phyloP scores from a whole-genome alignment of 2,329 filamentous ascomycete genomes.

The Helotiales sp. region DNA sequence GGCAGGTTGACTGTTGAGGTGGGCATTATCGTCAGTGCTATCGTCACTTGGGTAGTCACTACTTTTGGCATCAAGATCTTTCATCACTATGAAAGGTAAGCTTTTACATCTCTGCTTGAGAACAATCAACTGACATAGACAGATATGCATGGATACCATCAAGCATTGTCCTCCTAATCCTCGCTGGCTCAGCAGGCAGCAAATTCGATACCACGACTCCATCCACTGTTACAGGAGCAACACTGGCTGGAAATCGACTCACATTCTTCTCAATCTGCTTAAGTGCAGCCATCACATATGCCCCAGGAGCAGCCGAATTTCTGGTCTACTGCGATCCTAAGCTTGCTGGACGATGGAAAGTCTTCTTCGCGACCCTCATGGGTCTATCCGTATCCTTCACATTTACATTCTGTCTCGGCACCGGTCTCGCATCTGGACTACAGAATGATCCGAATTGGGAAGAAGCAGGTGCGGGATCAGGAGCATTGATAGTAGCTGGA shows the following conservation, averaged over 20 bases:
- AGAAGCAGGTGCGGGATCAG: slow-evolving; percentile 59
- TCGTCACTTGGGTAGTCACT: slow-evolving; percentile 63
- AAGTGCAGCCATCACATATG: slow-evolving; percentile 63
- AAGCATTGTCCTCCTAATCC: slow-evolving; percentile 57
- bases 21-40: slow-evolving; percentile 64
- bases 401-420: slow-evolving; percentile 60
- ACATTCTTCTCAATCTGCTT: slow-evolving; percentile 72
- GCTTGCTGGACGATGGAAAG: slow-evolving; percentile 43
- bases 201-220: slow-evolving; percentile 55
- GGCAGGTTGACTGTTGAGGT: slow-evolving; percentile 62
- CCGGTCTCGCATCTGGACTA: slow-evolving; percentile 62
- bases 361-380: slow-evolving; percentile 56
- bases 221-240: slow-evolving; percentile 51
- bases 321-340: slow-evolving; percentile 63
- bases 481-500: slow-evolving; percentile 63
- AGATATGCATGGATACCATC: slow-evolving; percentile 66
- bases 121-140: neutral
- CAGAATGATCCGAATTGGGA: slow-evolving; percentile 52
- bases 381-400: slow-evolving; percentile 59
- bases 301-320: slow-evolving; percentile 63
- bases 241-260: slow-evolving; percentile 56
- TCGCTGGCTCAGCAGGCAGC: slow-evolving; percentile 60
- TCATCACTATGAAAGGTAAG: slow-evolving; percentile 64
- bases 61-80: slow-evolving; percentile 69
- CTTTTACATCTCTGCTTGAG: neutral